Evolutionary conservation across 345 rosid genomes (phyloP).

Genomic region (Brassica cretica): DNA sequence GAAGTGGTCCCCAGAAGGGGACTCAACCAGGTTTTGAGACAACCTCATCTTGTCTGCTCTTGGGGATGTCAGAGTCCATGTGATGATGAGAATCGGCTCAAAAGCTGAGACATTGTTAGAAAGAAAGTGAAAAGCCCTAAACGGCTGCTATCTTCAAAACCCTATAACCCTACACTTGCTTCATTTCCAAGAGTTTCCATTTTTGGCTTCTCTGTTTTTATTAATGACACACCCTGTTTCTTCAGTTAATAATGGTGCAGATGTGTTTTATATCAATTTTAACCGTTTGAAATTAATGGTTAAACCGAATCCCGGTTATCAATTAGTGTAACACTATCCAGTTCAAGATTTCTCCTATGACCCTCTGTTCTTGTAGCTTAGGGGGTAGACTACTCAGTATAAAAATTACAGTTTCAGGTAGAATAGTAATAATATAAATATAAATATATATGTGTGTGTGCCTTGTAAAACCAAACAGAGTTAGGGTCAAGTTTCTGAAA

Average conservation of each 20-base stretch:
- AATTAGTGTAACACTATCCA: too few species aligned
- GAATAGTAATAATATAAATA: too few species aligned
- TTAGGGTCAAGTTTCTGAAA: too few species aligned
- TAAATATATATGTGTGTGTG: too few species aligned
- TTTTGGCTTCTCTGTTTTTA: not conserved
- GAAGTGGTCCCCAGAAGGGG: conserved; percentile 19
- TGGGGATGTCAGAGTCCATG: not conserved
- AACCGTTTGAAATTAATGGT: not conserved
- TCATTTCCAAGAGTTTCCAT: not conserved
- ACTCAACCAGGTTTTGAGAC: not conserved
- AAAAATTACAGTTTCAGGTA: too few species aligned
- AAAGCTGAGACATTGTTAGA: not conserved
- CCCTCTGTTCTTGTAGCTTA: too few species aligned
- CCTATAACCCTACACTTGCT: not conserved
- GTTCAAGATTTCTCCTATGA: too few species aligned
- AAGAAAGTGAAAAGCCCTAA: not conserved
- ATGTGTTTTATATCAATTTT: not conserved
- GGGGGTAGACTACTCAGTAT: too few species aligned
- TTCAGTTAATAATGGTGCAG: not conserved
- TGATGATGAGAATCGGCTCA: not conserved
- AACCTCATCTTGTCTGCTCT: not conserved
- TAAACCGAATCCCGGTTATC: not conserved
- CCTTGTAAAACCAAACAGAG: too few species aligned
- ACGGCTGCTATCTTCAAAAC: not conserved
- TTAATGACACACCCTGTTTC: not conserved